phyloP scores from a whole-genome alignment of 1,139 yeast species.

The Candida gigantensis region DNA sequence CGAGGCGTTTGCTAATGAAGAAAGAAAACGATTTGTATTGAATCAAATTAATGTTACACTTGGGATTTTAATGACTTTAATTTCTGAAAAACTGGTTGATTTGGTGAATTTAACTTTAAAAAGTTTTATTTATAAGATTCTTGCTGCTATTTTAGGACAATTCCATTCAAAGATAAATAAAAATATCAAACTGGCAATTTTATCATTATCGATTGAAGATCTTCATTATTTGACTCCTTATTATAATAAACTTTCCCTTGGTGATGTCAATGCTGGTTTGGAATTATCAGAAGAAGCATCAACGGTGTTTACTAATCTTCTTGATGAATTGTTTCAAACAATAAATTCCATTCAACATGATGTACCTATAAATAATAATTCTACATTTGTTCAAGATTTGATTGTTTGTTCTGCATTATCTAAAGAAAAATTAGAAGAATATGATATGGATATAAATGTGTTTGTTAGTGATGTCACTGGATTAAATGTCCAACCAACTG shows the following conservation, averaged over 20 bases:
- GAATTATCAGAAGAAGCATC: conserved; percentile 19
- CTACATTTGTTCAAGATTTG: conserved; percentile 25
- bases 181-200: conserved; percentile 20
- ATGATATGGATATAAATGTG: conserved; percentile 57
- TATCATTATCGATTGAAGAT: conserved; percentile 23
- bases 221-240: conserved; percentile 19
- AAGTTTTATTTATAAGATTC: conserved; percentile 30
- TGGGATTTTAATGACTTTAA: conserved; percentile 20
- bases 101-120: conserved; percentile 24
- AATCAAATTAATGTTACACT: conserved; percentile 26
- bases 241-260: conserved; percentile 17
- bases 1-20: conserved; percentile 41
- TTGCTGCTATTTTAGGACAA: conserved; percentile 30
- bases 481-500: conserved; percentile 46
- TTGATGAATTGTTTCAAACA: conserved; percentile 26
- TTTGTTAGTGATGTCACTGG: conserved; percentile 78
- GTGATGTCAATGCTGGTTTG: conserved; percentile 4
- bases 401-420: conserved; percentile 29
- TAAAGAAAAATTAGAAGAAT: conserved; percentile 29
- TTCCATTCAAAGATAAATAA: conserved; percentile 32
- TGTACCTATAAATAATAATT: conserved; percentile 18
- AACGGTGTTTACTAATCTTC: conserved; percentile 15
- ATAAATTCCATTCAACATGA: conserved; percentile 31
- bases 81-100: conserved; percentile 20
- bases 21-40: conserved; percentile 32